phyloP scores from a whole-genome alignment of 495 filamentous ascomycete species.

The Pseudoneurospora amorphoporcata region DNA sequence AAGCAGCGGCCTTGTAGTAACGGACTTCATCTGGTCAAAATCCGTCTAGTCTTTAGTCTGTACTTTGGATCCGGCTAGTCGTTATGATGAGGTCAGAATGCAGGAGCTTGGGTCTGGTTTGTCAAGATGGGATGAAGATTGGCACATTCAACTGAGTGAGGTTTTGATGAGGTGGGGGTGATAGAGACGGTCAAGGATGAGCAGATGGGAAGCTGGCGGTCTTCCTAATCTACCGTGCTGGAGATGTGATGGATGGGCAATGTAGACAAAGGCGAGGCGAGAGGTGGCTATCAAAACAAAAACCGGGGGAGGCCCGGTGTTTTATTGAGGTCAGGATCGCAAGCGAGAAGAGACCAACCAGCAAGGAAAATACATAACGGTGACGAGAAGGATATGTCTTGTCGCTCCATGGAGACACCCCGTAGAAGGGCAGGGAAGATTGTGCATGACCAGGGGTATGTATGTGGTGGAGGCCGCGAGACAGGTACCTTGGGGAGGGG shows the following conservation, averaged over 20 bases:
- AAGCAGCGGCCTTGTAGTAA: slow-evolving; percentile 4
- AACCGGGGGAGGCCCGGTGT: background rate
- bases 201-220: background rate
- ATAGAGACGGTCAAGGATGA: background rate
- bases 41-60: background rate
- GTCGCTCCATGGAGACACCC: background rate
- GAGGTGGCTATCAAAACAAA: background rate
- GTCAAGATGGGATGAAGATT: background rate
- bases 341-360: background rate
- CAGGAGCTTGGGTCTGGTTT: background rate
- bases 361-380: background rate
- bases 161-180: background rate
- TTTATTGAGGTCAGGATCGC: background rate
- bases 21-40: background rate
- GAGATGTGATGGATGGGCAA: background rate
- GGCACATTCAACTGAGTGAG: background rate
- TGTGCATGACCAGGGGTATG: background rate
- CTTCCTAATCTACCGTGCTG: background rate
- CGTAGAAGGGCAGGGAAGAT: background rate
- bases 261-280: background rate
- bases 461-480: background rate
- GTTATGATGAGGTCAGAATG: background rate
- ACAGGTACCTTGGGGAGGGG: background rate
- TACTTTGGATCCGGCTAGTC: background rate
- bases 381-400: background rate